Percentiles rank a stretch among this genome's conserved stretches.
These are phyloP conservation scores for Sarocladium oryzae DNA, from an alignment of 2,329 filamentous ascomycete genomes.

Conservation along the genomic window DNA sequence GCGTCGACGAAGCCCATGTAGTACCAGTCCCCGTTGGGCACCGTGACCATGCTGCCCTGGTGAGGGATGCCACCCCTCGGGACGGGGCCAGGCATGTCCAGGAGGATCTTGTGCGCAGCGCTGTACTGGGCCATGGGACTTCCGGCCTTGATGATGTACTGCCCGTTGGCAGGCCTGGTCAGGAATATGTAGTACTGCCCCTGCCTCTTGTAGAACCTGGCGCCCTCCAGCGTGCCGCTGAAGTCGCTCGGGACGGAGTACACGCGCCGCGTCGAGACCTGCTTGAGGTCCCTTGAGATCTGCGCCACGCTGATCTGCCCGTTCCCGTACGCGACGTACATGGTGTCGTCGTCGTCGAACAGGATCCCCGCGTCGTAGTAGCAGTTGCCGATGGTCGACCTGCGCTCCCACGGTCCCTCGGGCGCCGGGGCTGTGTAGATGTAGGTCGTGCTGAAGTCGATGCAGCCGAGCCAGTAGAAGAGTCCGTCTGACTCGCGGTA, in stretches of 20 bases:
- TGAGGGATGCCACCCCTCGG: background rate
- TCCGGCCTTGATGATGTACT: background rate
- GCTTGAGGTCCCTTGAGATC: constrained; percentile 38
- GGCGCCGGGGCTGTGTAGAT: constrained; percentile 40
- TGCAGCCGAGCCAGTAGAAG: constrained; percentile 54
- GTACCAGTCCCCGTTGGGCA: constrained; percentile 47
- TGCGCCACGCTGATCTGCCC: constrained; percentile 43
- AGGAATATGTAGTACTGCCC: background rate
- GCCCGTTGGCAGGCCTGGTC: background rate
- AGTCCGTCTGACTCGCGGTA: constrained; percentile 41
- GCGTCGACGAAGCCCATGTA: constrained; percentile 51
- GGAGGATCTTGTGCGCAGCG: background rate
- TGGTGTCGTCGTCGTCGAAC: constrained; percentile 52
- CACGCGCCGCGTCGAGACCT: constrained; percentile 31
- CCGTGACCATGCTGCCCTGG: constrained; percentile 50
- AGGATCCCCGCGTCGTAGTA: constrained; percentile 53
- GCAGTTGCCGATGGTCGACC: constrained; percentile 24
- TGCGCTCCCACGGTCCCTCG: constrained; percentile 21
- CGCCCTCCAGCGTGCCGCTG: constrained; percentile 13
- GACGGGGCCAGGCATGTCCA: background rate
- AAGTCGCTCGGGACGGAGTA: constrained; percentile 31
- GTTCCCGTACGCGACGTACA: constrained; percentile 51
- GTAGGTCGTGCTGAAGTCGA: constrained; percentile 41
- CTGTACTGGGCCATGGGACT: background rate
- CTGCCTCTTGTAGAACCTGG: background rate